These are phyloP conservation scores for Syzygium aqueum DNA, from an alignment of 345 rosid species.

Conservation along the genomic window DNA sequence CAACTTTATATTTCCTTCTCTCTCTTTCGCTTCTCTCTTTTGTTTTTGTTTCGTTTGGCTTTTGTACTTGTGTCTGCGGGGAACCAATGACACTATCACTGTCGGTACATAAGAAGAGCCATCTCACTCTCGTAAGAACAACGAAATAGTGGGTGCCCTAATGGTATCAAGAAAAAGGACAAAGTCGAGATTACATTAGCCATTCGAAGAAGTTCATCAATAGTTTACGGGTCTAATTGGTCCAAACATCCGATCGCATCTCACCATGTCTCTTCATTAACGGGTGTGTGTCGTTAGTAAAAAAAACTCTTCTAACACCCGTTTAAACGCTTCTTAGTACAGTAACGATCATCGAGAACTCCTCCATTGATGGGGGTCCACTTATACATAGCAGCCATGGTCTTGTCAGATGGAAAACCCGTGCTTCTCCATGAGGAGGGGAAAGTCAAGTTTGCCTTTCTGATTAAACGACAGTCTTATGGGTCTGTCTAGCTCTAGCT, in stretches of 20 bases:
- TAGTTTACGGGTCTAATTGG: background rate
- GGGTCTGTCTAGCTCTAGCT: background rate
- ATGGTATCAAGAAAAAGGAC: background rate
- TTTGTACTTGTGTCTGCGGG: background rate
- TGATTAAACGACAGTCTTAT: no score
- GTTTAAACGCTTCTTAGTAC: background rate
- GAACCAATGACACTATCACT: background rate
- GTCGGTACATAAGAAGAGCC: background rate
- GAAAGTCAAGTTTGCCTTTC: background rate
- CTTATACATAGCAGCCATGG: background rate
- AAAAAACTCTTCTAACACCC: background rate
- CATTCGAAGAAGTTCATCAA: background rate
- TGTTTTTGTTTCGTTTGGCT: background rate
- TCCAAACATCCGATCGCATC: background rate
- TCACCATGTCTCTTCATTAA: background rate
- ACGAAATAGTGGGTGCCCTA: background rate
- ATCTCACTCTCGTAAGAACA: background rate
- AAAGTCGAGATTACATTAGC: background rate
- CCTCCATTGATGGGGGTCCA: background rate
- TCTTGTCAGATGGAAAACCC: background rate
- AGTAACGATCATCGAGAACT: background rate
- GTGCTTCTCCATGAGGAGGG: background rate
- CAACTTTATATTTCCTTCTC: background rate
- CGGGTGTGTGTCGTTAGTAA: background rate
- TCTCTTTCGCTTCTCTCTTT: background rate